These are phyloP conservation scores for Choanephora cucurbitarum DNA, from an alignment of 371 early-diverging fungal species.

Conservation along the genomic window DNA sequence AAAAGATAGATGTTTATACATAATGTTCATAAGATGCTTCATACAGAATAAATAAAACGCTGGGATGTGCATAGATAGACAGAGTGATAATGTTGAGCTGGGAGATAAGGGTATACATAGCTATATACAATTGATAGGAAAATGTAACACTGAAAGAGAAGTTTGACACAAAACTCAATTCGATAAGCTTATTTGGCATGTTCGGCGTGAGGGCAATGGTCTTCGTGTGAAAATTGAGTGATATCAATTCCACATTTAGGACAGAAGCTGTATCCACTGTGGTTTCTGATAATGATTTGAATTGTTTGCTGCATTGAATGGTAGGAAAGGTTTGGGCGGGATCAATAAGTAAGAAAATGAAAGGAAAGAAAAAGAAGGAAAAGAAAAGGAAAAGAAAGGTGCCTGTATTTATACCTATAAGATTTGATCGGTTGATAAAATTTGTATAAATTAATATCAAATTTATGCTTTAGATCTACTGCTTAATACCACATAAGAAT, in stretches of 20 bases:
- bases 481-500: no score
- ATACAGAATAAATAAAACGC: background rate
- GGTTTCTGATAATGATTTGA: background rate
- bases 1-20: background rate
- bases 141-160: no score
- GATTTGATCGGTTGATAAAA: no score
- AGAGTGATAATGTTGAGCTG: background rate
- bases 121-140: background rate
- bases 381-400: no score
- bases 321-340: no score
- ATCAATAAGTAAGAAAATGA: no score
- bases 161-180: background rate
- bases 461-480: no score
- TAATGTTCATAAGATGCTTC: background rate
- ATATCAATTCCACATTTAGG: constrained; percentile 28
- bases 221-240: constrained; percentile 27
- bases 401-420: no score
- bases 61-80: background rate
- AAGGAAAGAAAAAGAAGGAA: no score
- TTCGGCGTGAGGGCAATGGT: constrained; percentile 16
- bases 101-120: background rate
- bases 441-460: no score
- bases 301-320: background rate
- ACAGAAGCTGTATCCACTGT: constrained; percentile 20
- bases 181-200: background rate